Conservation (phyloP, 2,329 filamentous ascomycete species). For the Neopestalotiopsis sp. region DNA sequence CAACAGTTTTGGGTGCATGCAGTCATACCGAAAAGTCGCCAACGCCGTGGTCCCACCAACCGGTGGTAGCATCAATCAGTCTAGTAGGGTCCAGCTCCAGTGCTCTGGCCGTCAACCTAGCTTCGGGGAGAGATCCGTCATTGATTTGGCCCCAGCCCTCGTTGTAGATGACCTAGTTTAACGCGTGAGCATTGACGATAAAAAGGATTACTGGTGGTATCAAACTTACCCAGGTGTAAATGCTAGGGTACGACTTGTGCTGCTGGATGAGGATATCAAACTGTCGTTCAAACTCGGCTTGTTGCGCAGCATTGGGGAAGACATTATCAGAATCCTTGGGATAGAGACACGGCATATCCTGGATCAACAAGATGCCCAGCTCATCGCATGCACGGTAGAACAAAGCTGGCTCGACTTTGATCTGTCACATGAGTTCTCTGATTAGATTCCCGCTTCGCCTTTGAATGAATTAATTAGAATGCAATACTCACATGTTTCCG, state of each 20-base stretch:
- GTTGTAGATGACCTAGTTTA: conserved; percentile 71
- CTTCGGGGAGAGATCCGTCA: conserved; percentile 57
- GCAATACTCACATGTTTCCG: conserved; percentile 65
- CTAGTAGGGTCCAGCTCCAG: conserved; percentile 65
- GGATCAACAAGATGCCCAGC: conserved; percentile 69
- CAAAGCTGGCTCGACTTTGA: conserved; percentile 70
- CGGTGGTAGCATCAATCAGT: conserved; percentile 65
- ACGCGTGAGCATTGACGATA: not conserved
- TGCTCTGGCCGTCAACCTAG: conserved; percentile 58
- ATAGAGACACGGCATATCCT: conserved; percentile 73
- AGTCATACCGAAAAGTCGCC: conserved; percentile 61
- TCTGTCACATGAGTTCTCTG: conserved; percentile 38
- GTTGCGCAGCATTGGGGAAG: conserved; percentile 46
- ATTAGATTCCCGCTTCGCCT: not conserved
- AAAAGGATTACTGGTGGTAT: not conserved
- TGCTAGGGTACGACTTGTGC: conserved; percentile 67
- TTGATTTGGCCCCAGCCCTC: conserved; percentile 72
- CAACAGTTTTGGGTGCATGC: not conserved
- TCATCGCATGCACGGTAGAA: conserved; percentile 73
- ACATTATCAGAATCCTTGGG: conserved; percentile 43
- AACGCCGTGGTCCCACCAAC: conserved; percentile 71
- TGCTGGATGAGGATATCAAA: conserved; percentile 66
- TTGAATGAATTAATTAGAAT: no score
- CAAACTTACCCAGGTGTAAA: conserved; percentile 63
- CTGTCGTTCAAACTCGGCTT: conserved; percentile 60